phyloP scores from a whole-genome alignment of 2,329 filamentous ascomycete species.

The Pseudopithomyces maydicus region DNA sequence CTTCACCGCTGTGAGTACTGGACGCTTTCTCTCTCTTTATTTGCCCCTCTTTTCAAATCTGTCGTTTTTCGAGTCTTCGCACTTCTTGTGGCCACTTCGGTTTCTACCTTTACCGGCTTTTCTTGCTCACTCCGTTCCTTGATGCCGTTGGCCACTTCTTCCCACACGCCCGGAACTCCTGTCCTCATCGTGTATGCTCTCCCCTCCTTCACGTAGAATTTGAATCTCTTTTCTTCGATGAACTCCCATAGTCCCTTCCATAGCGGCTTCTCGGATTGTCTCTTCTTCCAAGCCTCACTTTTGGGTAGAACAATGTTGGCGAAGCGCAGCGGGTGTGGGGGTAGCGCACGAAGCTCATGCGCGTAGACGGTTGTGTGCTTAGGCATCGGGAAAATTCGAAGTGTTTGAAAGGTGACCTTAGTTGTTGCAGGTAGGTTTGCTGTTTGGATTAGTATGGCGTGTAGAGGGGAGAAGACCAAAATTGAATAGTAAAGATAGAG shows the following conservation, averaged over 20 bases:
- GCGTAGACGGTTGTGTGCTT: conserved; percentile 35
- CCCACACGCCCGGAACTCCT: conserved; percentile 43
- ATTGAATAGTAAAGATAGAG: background rate
- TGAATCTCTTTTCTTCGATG: conserved; percentile 36
- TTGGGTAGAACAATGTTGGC: conserved; percentile 42
- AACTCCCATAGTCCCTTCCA: conserved; percentile 26
- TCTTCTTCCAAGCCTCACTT: conserved; percentile 20
- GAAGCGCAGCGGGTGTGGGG: conserved; percentile 28
- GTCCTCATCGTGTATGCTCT: conserved; percentile 35
- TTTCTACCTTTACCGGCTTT: background rate
- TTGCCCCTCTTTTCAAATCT: background rate
- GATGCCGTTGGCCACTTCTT: conserved; percentile 37
- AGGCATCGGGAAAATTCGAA: conserved; percentile 40
- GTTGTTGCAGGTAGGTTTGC: conserved; percentile 23
- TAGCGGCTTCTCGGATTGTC: conserved; percentile 24
- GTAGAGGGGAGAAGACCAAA: background rate
- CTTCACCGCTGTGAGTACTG: conserved; percentile 20
- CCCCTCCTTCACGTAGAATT: conserved; percentile 44
- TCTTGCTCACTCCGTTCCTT: conserved; percentile 26
- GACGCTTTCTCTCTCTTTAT: conserved; percentile 1
- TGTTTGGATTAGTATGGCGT: background rate
- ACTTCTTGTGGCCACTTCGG: background rate
- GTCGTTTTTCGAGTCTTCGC: background rate
- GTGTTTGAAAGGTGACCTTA: conserved; percentile 41
- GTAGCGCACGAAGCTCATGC: conserved; percentile 39